Percentiles rank a stretch among this genome's conserved stretches.
Conservation (phyloP, 805 yeast genomes). For the Blastobotrys americana region DNA sequence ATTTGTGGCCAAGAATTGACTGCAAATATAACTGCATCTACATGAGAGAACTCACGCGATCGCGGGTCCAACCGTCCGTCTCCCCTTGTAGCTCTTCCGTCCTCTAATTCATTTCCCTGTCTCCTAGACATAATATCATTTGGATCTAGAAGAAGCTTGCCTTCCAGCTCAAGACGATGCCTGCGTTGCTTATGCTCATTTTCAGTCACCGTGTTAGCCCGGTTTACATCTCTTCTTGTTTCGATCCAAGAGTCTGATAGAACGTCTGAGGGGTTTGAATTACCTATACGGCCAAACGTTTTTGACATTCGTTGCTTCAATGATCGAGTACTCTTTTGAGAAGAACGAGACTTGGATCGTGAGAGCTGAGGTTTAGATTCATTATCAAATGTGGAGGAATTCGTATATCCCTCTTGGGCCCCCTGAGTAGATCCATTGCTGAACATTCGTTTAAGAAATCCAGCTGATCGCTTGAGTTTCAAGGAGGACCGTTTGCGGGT, state of each 20-base stretch:
- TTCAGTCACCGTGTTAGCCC: conserved; percentile 63
- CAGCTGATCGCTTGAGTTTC: conserved; percentile 26
- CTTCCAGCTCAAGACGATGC: conserved; percentile 45
- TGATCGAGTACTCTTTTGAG: conserved; percentile 16
- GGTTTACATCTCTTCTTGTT: conserved; percentile 52
- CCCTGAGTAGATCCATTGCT: conserved; percentile 1
- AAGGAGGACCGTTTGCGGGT: conserved; percentile 12
- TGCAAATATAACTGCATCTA: conserved; percentile 26
- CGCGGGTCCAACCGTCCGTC: conserved; percentile 14
- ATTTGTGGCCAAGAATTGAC: conserved; percentile 34
- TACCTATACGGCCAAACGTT: neutral
- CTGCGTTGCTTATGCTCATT: conserved; percentile 67
- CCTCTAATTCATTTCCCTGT: conserved; percentile 23
- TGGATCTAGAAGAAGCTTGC: conserved; percentile 58
- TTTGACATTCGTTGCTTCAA: neutral
- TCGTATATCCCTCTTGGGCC: neutral
- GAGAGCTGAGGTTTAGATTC: neutral
- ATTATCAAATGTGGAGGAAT: neutral
- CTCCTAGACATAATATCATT: conserved; percentile 12
- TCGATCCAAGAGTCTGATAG: conserved; percentile 39
- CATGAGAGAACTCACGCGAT: conserved; percentile 20
- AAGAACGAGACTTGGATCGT: conserved; percentile 19
- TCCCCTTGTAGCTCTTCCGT: conserved; percentile 16
- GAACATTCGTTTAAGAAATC: conserved; percentile 24
- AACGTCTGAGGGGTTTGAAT: neutral